Conservation (phyloP, 768 basidiomycete species). For the Lactifluus subvellereus region DNA sequence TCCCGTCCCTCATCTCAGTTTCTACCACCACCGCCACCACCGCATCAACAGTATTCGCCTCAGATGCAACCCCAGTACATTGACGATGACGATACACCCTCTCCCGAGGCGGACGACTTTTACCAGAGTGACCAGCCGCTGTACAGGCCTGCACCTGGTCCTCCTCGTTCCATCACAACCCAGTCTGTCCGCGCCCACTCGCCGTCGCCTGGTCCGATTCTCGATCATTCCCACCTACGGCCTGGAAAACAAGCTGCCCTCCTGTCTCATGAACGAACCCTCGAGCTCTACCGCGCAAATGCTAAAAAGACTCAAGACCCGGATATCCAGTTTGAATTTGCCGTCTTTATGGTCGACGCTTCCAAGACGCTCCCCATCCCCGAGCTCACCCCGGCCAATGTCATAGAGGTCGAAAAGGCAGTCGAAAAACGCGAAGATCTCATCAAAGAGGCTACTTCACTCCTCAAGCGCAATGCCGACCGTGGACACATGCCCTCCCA, state of each 20-base stretch:
- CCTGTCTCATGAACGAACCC: constrained; percentile 90
- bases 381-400: constrained; percentile 58
- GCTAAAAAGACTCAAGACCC: constrained; percentile 99
- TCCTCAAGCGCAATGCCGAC: constrained; percentile 90
- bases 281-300: constrained; percentile 95
- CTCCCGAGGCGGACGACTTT: constrained; percentile 24
- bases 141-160: constrained; percentile 4
- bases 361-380: constrained; percentile 86
- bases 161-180: constrained; percentile 38
- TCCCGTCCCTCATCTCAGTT: constrained; percentile 20
- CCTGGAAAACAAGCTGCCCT: constrained; percentile 91
- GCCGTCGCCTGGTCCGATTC: constrained; percentile 60
- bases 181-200: constrained; percentile 64
- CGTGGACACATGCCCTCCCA: constrained; percentile 91
- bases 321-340: constrained; percentile 96
- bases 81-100: constrained; percentile 17
- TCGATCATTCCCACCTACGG: constrained; percentile 88
- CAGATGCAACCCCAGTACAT: constrained; percentile 20
- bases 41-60: constrained; percentile 15
- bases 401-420: constrained; percentile 76
- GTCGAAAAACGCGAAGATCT: constrained; percentile 82
- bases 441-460: constrained; percentile 76
- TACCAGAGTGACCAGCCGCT: constrained; percentile 19
- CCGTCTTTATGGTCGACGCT: constrained; percentile 98
- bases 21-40: neutral